Percentiles rank a stretch among this genome's conserved stretches.
Conservation (phyloP, 805 yeast species). For the Lachancea meyersii region DNA sequence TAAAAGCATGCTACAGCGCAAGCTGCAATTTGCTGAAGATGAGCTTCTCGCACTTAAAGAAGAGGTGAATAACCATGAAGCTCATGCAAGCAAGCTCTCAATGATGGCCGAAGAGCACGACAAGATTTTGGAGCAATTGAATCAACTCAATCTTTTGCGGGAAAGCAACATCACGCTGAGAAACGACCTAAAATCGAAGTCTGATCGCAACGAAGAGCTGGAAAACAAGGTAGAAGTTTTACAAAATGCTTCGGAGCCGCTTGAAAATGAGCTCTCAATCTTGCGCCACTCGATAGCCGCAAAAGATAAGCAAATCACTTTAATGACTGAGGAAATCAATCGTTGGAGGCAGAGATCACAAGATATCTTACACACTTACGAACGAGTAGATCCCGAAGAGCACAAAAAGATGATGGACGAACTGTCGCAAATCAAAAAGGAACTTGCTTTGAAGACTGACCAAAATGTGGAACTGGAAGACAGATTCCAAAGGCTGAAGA, state of each 20-base stretch:
- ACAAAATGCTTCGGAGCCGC: conserved; percentile 38
- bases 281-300: conserved; percentile 40
- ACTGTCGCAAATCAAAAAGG: conserved; percentile 17
- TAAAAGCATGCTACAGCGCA: conserved; percentile 45
- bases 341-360: conserved; percentile 52
- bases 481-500: conserved; percentile 29
- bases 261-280: conserved; percentile 36
- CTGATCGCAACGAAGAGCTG: conserved; percentile 33
- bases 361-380: conserved; percentile 40
- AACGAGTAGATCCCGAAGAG: conserved; percentile 44
- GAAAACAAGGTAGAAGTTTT: conserved; percentile 35
- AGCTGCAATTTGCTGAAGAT: conserved; percentile 39
- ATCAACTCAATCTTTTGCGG: conserved; percentile 55
- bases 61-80: conserved; percentile 38
- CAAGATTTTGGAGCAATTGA: conserved; percentile 45
- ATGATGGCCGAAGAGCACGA: conserved; percentile 35
- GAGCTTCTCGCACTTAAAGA: conserved; percentile 49
- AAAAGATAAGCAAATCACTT: conserved; percentile 43
- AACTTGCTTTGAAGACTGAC: conserved; percentile 17
- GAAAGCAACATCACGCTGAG: conserved; percentile 66
- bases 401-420: conserved; percentile 34
- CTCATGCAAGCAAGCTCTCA: conserved; percentile 29
- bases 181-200: conserved; percentile 38
- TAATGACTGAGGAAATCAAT: conserved; percentile 48
- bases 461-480: conserved; percentile 32